Percentiles rank a stretch among this genome's conserved stretches.
Evolutionary conservation across 805 yeast genomes (phyloP).

Genomic region (Ogataea neopini): DNA sequence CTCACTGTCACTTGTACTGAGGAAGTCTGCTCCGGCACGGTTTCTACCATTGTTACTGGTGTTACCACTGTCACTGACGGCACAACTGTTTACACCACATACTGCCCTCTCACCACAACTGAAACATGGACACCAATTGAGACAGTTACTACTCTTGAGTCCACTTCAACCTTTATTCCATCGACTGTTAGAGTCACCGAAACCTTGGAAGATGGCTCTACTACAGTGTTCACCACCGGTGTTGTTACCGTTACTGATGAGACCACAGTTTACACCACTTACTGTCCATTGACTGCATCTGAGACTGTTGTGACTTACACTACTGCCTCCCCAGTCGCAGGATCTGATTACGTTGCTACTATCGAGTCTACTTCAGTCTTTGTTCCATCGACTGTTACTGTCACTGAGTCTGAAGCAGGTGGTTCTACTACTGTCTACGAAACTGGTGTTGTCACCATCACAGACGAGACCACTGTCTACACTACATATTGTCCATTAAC

Average conservation of each 20-base stretch:
- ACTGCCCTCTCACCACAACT: slow-evolving; percentile 34
- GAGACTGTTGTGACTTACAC: slow-evolving; percentile 16
- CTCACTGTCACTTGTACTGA: slow-evolving; percentile 29
- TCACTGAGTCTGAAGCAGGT: slow-evolving; percentile 21
- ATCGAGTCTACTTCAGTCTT: slow-evolving; percentile 17
- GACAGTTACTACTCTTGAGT: slow-evolving; percentile 12
- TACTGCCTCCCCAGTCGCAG: slow-evolving; percentile 13
- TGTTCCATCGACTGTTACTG: slow-evolving; percentile 13
- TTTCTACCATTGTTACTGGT: slow-evolving; percentile 29
- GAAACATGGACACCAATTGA: slow-evolving; percentile 22
- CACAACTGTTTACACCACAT: slow-evolving; percentile 34
- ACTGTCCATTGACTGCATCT: slow-evolving; percentile 34
- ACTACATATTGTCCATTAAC: slow-evolving; percentile 11
- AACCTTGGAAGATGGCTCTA: slow-evolving; percentile 20
- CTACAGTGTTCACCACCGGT: slow-evolving; percentile 15
- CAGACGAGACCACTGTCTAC: slow-evolving; percentile 10
- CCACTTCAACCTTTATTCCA: slow-evolving; percentile 14
- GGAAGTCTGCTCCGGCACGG: slow-evolving; percentile 22
- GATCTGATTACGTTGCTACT: slow-evolving; percentile 11
- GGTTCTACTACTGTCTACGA: slow-evolving; percentile 6
- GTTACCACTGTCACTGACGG: slow-evolving; percentile 28
- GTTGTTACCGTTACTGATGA: slow-evolving; percentile 22
- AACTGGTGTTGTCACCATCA: slow-evolving; percentile 29
- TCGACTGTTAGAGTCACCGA: slow-evolving; percentile 20
- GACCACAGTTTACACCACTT: slow-evolving; percentile 34